phyloP scores from a whole-genome alignment of 306 rosid species.

The Senna siamea region DNA sequence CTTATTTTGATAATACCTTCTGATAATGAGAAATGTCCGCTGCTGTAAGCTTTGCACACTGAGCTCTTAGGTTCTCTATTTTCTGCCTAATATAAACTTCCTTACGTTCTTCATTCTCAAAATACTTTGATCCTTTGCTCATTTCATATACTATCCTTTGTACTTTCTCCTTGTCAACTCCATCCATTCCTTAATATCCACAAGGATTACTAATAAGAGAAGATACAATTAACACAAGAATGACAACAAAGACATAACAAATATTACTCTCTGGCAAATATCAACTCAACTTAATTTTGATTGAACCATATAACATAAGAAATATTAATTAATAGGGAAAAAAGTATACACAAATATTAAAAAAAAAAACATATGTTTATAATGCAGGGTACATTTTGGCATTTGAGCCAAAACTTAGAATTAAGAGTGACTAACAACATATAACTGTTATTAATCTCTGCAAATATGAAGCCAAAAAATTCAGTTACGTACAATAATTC shows the following conservation, averaged over 20 bases:
- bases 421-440: background rate
- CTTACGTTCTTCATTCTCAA: conserved; percentile 87
- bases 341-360: background rate
- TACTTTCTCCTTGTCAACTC: conserved; percentile 92
- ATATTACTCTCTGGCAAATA: background rate
- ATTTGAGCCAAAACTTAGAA: background rate
- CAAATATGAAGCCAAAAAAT: background rate
- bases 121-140: conserved; percentile 96
- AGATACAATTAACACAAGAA: background rate
- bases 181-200: conserved; percentile 77
- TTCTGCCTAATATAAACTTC: conserved; percentile 71
- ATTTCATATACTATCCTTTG: conserved; percentile 83
- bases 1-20: conserved; percentile 46
- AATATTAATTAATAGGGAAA: too few relatives aligned
- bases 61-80: conserved; percentile 68
- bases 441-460: background rate
- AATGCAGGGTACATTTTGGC: background rate
- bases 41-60: conserved; percentile 58
- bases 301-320: too few relatives aligned
- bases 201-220: background rate
- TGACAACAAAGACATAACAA: background rate
- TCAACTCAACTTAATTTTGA: background rate
- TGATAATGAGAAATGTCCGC: conserved; percentile 59
- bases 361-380: background rate
- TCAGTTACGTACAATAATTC: background rate